Evolutionary conservation across 1,284 basidiomycete species (phyloP), one percentile per base, ranked within the genome.

Genomic region (Phellinidium pouzarii): DNA sequence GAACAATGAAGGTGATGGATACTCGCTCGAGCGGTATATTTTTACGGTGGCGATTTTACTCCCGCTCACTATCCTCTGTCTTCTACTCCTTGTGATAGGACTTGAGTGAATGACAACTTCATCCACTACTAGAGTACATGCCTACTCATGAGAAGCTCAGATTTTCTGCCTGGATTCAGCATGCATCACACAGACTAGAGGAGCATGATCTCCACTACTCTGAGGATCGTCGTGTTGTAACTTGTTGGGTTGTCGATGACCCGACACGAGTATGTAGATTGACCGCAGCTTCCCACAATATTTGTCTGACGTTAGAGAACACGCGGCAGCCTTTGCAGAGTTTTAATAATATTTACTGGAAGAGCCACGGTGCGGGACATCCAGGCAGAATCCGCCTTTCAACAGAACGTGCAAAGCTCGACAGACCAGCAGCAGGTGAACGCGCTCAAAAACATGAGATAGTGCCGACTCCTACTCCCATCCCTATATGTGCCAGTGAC

Each of bases 221-320:
- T 31, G n/a, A 20, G 8, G 44, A 52, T 25, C 27, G 25, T 11
- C 51, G 38, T 26, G 38, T 45, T 25, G 44, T 52, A 22, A 52
- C 25, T 22, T 52, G 51, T n/a, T 52, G 51, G 51, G 11, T 52
- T 36, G n/a, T 20, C n/a, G 51, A 52, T 11, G 51, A 46, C 11
- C 31, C 29, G 3, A 3, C 29, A n/a, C 51, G 34, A 42, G 51
- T 52, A 7, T 11, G 51, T 31, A 3, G 25, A n/a, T 40, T 20
- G 14, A 17, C 37, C 19, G 14, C 19, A 11, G 19, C 7, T 40
- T 17, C 9, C 2, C n/a, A 27, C 26, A 9, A 19, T 42, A 7
- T 12, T 12, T 42, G 8, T 23, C 38, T 50, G 20, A 20, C 20
- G 23, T 19, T 31, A 19, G 14, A 17, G 20, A 11, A 29, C 23